These are phyloP conservation scores for Aspergillus alliaceus DNA, from an alignment of 2,329 filamentous ascomycete species.

Conservation along the genomic window DNA sequence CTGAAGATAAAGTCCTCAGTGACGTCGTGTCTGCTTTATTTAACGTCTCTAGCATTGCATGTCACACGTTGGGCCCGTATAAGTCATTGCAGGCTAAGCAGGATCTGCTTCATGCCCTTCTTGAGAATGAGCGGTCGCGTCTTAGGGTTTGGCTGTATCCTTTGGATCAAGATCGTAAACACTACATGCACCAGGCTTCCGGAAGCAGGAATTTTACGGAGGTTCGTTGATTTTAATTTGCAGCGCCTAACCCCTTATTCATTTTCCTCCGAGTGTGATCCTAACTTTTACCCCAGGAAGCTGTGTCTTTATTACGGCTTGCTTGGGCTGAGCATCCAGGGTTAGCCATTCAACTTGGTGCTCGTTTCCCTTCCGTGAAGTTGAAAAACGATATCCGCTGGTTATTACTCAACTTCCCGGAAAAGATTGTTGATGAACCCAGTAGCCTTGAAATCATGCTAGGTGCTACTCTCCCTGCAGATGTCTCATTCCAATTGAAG, in stretches of 20 bases:
- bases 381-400: conserved; percentile 75
- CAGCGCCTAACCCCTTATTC: not conserved
- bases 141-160: conserved; percentile 89
- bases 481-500: conserved; percentile 83
- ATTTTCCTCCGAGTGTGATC: not conserved
- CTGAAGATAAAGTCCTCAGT: conserved; percentile 77
- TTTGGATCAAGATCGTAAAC: conserved; percentile 62
- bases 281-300: conserved; percentile 43
- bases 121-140: conserved; percentile 81
- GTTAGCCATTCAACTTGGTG: conserved; percentile 80
- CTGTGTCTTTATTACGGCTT: conserved; percentile 68
- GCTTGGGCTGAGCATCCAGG: conserved; percentile 86
- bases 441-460: conserved; percentile 82
- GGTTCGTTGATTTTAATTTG: conserved; percentile 23
- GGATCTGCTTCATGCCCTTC: conserved; percentile 73
- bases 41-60: conserved; percentile 61
- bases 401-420: conserved; percentile 77
- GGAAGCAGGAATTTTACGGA: conserved; percentile 43
- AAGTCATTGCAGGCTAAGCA: conserved; percentile 76
- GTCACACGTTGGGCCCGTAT: conserved; percentile 50
- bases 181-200: conserved; percentile 48
- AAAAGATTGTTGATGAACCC: conserved; percentile 76
- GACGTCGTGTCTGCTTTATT: conserved; percentile 72
- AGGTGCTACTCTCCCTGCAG: conserved; percentile 70
- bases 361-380: conserved; percentile 74